Base-by-base conservation (phyloP, 1,139 yeast species). In the Taphrina betulina region DNA sequence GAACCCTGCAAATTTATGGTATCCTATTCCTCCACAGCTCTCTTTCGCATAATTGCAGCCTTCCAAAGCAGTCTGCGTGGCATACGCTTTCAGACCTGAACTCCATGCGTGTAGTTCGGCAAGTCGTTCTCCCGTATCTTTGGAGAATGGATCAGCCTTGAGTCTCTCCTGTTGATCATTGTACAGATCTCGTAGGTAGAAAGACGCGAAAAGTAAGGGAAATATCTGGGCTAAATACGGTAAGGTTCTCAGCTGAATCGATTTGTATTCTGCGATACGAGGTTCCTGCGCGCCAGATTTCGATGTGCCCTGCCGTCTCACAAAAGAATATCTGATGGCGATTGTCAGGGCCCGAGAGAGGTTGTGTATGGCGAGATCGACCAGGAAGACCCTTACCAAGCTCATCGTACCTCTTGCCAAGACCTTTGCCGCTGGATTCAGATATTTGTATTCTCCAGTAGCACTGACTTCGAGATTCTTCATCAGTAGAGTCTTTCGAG, bases 331-430 rank as follows among this genome's bases (percentile, higher is more conserved):
- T 67, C 96, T 79, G 59, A 87, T 75, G 3, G 95, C 95, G 71
- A 88, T 83, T 22, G 95, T 86, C 62, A 82, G 74, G 67, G 84
- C 83, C 66, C 92, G 80, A 48, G 90, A 85, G 61, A 89, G 82
- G 65, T 82, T 79, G 71, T 92, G 81, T 71, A 78, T 87, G 16
- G 95, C 84, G 68, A 89, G 96, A 64, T 78, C 73, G 41, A 86
- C 95, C 96, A 89, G 89, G 56, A 81, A 77, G 51, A 88, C 96
- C 71, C 96, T 81, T 60, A 96, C 96, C 64, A 85, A 87, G 59
- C 89, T 74, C 63, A 89, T 75, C 7, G 96, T 95, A 61, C 90
- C 85, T 69, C 88, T 88, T 5, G 95, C 82, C 59, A 89, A 78
- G 71, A 87, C 95, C 64, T 87, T 95, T 71, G 87, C 95, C 64